Evolutionary conservation across 2,329 filamentous ascomycete genomes (phyloP).

Genomic region (Penicillium sp.): DNA sequence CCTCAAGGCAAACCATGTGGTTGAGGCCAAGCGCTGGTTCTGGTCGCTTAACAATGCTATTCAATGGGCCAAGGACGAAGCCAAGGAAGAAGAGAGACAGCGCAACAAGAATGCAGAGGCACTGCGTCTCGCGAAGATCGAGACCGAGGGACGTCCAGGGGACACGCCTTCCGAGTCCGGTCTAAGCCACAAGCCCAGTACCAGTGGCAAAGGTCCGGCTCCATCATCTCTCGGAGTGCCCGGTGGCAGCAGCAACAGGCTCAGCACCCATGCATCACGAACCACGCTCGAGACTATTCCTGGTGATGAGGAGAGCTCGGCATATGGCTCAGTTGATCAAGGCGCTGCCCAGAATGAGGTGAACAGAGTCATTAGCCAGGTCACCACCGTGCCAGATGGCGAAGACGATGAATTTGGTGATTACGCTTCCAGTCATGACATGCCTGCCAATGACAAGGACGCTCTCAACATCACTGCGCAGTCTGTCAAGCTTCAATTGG

Average conservation of each 20-base stretch:
- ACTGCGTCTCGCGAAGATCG: conserved; percentile 71
- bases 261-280: conserved; percentile 47
- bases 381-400: conserved; percentile 50
- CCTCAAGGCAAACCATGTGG: conserved; percentile 93
- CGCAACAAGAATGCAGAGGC: conserved; percentile 68
- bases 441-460: conserved; percentile 72
- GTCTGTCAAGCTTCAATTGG: conserved; percentile 85
- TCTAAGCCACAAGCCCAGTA: conserved; percentile 30
- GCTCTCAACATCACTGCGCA: conserved; percentile 96
- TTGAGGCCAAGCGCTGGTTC: conserved; percentile 97
- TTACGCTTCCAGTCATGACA: conserved; percentile 70
- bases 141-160: conserved; percentile 45
- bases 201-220: conserved; percentile 29
- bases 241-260: conserved; percentile 40
- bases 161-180: conserved; percentile 41
- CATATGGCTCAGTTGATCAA: conserved; percentile 52
- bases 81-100: conserved; percentile 77
- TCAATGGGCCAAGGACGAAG: conserved; percentile 96
- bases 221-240: conserved; percentile 34
- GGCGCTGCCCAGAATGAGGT: conserved; percentile 49
- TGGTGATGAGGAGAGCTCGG: conserved; percentile 50
- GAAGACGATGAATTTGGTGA: conserved; percentile 74
- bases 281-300: conserved; percentile 45
- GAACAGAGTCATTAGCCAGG: conserved; percentile 45
- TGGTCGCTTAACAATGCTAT: conserved; percentile 99